These are phyloP conservation scores for Saccharomycopsis synnaedendra DNA, from an alignment of 805 yeast species.

Conservation along the genomic window DNA sequence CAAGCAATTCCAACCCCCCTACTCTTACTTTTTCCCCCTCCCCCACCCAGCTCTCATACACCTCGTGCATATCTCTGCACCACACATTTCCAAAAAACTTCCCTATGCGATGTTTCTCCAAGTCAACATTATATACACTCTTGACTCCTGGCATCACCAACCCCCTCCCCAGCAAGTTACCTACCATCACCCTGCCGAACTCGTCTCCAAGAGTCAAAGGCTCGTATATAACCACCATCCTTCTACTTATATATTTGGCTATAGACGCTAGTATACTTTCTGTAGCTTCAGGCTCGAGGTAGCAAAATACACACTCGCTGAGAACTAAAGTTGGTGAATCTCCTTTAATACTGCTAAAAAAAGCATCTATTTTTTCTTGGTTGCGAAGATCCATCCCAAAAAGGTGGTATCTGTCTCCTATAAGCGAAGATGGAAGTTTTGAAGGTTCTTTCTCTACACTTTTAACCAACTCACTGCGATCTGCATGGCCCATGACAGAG, in stretches of 20 bases:
- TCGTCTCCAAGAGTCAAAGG: conserved; percentile 53
- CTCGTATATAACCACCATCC: conserved; percentile 44
- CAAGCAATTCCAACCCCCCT: conserved; percentile 49
- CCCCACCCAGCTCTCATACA: conserved; percentile 21
- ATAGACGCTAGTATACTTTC: conserved; percentile 20
- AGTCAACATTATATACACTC: conserved; percentile 34
- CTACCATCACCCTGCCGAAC: conserved; percentile 61
- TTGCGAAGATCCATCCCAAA: not conserved
- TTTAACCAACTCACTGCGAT: not conserved
- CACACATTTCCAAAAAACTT: no score
- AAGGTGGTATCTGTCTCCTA: not conserved
- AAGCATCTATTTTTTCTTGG: not conserved
- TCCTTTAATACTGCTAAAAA: no score
- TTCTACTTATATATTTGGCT: conserved; percentile 26
- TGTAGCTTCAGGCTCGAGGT: conserved; percentile 42
- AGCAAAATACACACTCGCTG: conserved; percentile 72
- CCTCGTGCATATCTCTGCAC: conserved; percentile 5
- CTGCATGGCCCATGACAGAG: no score
- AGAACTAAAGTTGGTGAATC: conserved; percentile 45
- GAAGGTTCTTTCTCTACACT: not conserved
- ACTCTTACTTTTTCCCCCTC: conserved; percentile 32
- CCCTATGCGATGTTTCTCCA: conserved; percentile 2
- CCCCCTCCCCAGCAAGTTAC: conserved; percentile 49
- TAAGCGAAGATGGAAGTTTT: not conserved
- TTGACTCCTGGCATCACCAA: conserved; percentile 47